A percentile compares a stretch with the other conserved stretches of the same genome.
phyloP scores from a whole-genome alignment of 1,284 basidiomycete species.

The Tilletia walkeri region DNA sequence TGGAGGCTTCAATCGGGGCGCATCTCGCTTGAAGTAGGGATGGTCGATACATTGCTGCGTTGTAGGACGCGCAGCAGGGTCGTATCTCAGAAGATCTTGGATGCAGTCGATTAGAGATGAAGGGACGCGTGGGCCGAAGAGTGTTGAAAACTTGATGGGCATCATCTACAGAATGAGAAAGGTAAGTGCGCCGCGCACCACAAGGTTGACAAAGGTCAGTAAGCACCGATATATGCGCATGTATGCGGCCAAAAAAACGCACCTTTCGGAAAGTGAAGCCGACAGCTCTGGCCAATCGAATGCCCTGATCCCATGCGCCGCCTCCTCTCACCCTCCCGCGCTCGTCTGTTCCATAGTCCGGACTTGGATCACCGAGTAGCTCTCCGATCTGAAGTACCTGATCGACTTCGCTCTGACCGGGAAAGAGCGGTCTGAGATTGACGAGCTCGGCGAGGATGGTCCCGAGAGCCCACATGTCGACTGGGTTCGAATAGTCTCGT shows the following conservation, averaged over 20 bases:
- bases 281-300: constrained; percentile 78
- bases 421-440: constrained; percentile 92
- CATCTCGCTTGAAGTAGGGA: constrained; percentile 72
- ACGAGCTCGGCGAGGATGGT: constrained; percentile 96
- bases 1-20: constrained; percentile 58
- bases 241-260: constrained; percentile 25
- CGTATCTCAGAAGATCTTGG: constrained; percentile 83
- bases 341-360: constrained; percentile 75
- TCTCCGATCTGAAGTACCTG: constrained; percentile 88
- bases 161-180: constrained; percentile 61
- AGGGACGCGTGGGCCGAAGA: constrained; percentile 79
- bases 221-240: no score
- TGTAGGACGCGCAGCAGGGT: constrained; percentile 80
- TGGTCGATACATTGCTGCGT: constrained; percentile 83
- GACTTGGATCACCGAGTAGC: constrained; percentile 84
- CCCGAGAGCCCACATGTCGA: constrained; percentile 99
- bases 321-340: constrained; percentile 75
- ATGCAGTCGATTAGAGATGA: constrained; percentile 84
- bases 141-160: constrained; percentile 72
- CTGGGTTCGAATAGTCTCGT: constrained; percentile 88
- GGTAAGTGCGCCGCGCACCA: not conserved
- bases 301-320: constrained; percentile 79
- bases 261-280: constrained; percentile 92
- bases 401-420: constrained; percentile 92
- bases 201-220: not conserved